Evolutionary conservation across 768 basidiomycete species (phyloP).

Genomic region (Leccinellum albellum): DNA sequence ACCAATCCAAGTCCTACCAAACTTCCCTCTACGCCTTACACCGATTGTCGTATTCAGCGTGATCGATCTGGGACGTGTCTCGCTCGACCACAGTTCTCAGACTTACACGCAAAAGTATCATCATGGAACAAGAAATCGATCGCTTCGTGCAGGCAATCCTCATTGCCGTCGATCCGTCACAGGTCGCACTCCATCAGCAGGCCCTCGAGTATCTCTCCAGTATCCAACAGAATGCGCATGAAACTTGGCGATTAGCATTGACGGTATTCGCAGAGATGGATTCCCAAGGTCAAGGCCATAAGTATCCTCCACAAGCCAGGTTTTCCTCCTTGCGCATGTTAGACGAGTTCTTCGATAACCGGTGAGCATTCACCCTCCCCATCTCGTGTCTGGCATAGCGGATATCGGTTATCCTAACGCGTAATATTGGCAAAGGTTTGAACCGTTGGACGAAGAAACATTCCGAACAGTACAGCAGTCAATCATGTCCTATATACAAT

Average conservation of each 20-base stretch:
- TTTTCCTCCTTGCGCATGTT: conserved; percentile 79
- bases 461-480: conserved; percentile 74
- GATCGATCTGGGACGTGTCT: conserved; percentile 19
- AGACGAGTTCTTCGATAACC: conserved; percentile 78
- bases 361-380: conserved; percentile 46
- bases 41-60: conserved; percentile 2
- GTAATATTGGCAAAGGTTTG: conserved; percentile 42
- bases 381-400: background rate
- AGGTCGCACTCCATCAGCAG: conserved; percentile 71
- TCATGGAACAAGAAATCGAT: conserved; percentile 74
- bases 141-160: conserved; percentile 80
- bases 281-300: conserved; percentile 53
- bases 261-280: conserved; percentile 64
- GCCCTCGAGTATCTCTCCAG: conserved; percentile 80
- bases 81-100: conserved; percentile 8
- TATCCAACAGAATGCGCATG: conserved; percentile 70
- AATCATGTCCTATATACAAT: conserved; percentile 76
- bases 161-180: conserved; percentile 80
- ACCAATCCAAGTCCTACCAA: background rate
- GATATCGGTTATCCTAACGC: conserved; percentile 5
- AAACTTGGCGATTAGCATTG: conserved; percentile 79
- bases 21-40: background rate
- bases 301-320: conserved; percentile 67
- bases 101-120: conserved; percentile 11
- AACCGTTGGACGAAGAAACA: conserved; percentile 63